Conservation (phyloP, 441 rosid genomes). For the Manihot esculenta region DNA sequence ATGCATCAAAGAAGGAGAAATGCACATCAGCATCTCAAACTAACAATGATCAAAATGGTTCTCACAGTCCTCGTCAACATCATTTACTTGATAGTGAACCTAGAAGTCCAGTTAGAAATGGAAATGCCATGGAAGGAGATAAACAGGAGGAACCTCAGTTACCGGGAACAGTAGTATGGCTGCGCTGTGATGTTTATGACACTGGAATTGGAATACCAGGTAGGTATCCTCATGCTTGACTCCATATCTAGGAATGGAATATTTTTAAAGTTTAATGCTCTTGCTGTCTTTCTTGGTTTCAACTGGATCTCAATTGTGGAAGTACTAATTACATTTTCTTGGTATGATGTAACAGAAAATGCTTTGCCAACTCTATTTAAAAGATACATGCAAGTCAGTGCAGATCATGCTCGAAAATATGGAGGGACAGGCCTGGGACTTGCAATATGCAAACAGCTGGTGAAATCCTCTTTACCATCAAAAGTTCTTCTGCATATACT, state of each 20-base stretch:
- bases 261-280: not conserved
- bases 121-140: conserved; percentile 32
- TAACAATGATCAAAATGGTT: conserved; percentile 29
- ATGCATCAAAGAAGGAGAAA: conserved; percentile 34
- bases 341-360: conserved; percentile 54
- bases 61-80: conserved; percentile 19
- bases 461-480: conserved; percentile 27
- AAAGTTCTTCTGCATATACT: not conserved
- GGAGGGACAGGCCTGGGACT: conserved; percentile 99
- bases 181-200: conserved; percentile 86
- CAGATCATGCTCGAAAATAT: conserved; percentile 91
- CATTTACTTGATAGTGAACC: conserved; percentile 30
- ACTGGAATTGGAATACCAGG: conserved; percentile 99
- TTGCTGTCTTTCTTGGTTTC: not conserved
- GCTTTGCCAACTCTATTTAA: conserved; percentile 81
- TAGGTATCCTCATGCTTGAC: conserved; percentile 13
- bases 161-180: conserved; percentile 74
- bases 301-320: not conserved
- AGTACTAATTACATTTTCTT: conserved; percentile 12
- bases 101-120: conserved; percentile 26
- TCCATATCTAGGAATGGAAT: not conserved
- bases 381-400: conserved; percentile 93
- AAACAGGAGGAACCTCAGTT: conserved; percentile 36
- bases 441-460: conserved; percentile 97
- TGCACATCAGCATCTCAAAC: conserved; percentile 29